Percentiles rank a stretch among this genome's conserved stretches.
Evolutionary conservation across 306 rosid species (phyloP).

Genomic region (Cyamopsis tetragonoloba): DNA sequence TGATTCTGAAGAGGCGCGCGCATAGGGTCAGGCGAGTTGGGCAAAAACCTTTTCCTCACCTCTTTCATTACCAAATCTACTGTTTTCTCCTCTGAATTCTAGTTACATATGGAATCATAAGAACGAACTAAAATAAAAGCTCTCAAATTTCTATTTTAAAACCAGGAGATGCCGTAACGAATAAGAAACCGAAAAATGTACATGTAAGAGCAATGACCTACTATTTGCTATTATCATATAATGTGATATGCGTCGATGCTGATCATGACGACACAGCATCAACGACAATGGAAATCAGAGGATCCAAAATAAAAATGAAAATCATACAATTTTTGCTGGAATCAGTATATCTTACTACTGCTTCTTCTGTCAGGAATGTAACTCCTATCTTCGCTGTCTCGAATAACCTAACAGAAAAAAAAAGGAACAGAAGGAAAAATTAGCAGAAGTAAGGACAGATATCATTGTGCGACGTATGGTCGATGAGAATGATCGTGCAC

Average conservation of each 20-base stretch:
- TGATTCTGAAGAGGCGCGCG: too few relatives aligned
- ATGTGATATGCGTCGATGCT: conserved; percentile 1
- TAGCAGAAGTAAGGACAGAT: conserved; percentile 12
- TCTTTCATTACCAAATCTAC: too few relatives aligned
- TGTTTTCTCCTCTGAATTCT: too few relatives aligned
- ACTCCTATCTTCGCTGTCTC: conserved; percentile 22
- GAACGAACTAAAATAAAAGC: neutral
- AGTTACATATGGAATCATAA: neutral
- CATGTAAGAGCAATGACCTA: neutral
- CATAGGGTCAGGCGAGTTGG: too few relatives aligned
- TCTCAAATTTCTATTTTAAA: neutral
- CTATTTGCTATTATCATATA: conserved; percentile 5
- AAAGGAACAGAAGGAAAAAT: conserved; percentile 13
- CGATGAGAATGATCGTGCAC: neutral
- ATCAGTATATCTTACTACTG: conserved; percentile 30
- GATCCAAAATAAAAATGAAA: conserved; percentile 5
- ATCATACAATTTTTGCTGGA: conserved; percentile 20
- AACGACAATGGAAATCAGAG: conserved; percentile 16
- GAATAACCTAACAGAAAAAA: conserved; percentile 25
- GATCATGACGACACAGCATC: neutral
- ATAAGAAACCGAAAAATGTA: neutral
- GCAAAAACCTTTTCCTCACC: too few relatives aligned
- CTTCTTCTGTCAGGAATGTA: conserved; percentile 14
- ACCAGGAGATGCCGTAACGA: neutral
- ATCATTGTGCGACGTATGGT: neutral